phyloP scores from a whole-genome alignment of 1,284 basidiomycete genomes.

The Cerrena zonata region DNA sequence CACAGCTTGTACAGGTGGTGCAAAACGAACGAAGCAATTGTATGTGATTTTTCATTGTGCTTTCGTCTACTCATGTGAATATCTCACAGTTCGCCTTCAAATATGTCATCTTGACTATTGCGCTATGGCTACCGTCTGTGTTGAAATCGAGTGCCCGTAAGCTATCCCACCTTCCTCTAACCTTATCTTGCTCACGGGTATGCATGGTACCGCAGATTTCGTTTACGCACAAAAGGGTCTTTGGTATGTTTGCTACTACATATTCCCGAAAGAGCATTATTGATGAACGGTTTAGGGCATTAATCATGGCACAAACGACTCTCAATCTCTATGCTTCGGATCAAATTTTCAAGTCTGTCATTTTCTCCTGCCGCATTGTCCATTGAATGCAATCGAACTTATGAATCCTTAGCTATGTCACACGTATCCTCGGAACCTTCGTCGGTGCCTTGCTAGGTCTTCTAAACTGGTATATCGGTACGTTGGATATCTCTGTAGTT shows the following conservation, averaged over 20 bases:
- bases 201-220: conserved; percentile 40
- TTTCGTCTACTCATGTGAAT: no score
- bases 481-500: conserved; percentile 11
- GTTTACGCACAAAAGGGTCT: conserved; percentile 39
- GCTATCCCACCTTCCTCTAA: no score
- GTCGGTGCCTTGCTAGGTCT: conserved; percentile 41
- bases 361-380: no score
- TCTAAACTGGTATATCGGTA: conserved; percentile 53
- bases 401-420: conserved; percentile 32
- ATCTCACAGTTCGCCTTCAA: conserved; percentile 47
- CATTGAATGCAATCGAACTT: no score
- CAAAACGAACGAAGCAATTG: conserved; percentile 39
- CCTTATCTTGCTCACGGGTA: no score
- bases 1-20: conserved; percentile 38
- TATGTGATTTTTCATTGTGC: no score
- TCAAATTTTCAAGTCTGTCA: conserved; percentile 49
- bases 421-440: conserved; percentile 41
- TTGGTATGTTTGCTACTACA: conserved; percentile 31
- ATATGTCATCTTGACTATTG: conserved; percentile 48
- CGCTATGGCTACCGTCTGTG: conserved; percentile 53
- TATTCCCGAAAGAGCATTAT: background rate
- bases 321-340: conserved; percentile 59
- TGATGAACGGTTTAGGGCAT: conserved; percentile 36
- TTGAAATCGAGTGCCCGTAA: conserved; percentile 39
- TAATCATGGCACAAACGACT: conserved; percentile 66